phyloP scores from a whole-genome alignment of 768 basidiomycete genomes.

The Termitomyces bulborhizus region DNA sequence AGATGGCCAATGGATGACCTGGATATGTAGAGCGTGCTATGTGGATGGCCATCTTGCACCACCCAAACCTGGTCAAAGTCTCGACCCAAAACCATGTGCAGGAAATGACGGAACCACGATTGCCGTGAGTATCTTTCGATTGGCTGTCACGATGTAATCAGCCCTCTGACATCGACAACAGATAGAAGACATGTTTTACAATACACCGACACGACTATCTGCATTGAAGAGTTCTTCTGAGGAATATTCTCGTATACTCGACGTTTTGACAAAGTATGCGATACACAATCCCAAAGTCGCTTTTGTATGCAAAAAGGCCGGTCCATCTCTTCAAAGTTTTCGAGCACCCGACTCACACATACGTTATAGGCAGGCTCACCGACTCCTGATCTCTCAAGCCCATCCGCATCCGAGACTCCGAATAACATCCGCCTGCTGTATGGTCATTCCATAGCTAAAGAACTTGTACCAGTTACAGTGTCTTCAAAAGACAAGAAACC shows the following conservation, averaged over 20 bases:
- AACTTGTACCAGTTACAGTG: constrained; percentile 48
- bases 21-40: constrained; percentile 65
- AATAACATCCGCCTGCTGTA: constrained; percentile 80
- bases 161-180: constrained; percentile 22
- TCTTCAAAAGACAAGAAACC: constrained; percentile 23
- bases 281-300: constrained; percentile 87
- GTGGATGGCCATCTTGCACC: constrained; percentile 69
- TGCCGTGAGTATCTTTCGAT: constrained; percentile 41
- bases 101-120: constrained; percentile 94
- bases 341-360: neutral
- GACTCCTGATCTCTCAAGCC: constrained; percentile 77
- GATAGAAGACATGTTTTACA: constrained; percentile 97
- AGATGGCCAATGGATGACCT: neutral
- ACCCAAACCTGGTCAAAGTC: constrained; percentile 59
- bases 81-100: constrained; percentile 85
- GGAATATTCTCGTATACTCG: constrained; percentile 87
- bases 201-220: constrained; percentile 81
- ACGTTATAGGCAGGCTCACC: constrained; percentile 58
- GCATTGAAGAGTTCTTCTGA: constrained; percentile 82
- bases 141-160: neutral
- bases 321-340: neutral
- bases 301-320: constrained; percentile 89
- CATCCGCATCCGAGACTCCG: constrained; percentile 54
- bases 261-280: constrained; percentile 90
- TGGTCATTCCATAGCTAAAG: constrained; percentile 72